Evolutionary conservation across 305 asterid genomes (phyloP), one percentile per base, ranked within the genome.

Genomic region (Fraxinus angustifolia): DNA sequence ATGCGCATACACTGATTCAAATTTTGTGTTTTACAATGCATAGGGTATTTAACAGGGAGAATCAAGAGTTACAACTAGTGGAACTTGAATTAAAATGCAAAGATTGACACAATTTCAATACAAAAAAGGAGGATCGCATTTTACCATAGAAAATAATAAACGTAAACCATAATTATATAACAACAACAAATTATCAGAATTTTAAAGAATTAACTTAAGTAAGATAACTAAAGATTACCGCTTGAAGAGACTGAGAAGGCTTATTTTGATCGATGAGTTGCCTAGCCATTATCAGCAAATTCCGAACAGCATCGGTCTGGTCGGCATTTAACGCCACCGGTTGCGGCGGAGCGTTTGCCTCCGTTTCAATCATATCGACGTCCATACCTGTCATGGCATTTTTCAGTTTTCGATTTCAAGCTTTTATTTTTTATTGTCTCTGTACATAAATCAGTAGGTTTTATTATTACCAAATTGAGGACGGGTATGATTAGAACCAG

Each of bases 231-330:
- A 82, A 78, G 8, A 2, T 87, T 87, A 93, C 98, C 91, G 90
- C 96, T 79, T 94, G 96, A 70, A 94, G 94, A 35, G 98, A 97
- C 83, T 94, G 94, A 75, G 97, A 88, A 77, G 98, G 97, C 82
- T 88, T 88, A 82, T 90, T 91, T 81, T 94, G 92, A 86, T 87
- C 84, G 84, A 94, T 77, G 78, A 93, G 90, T 35, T 87, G 94
- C 83, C 97, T 97, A 81, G 97, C 94, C 87, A 79, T 83, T 1
- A 87, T 6, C 10, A 94, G 95, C 83, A 93, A 80, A 70, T 80
- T 82, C 78, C 87, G 87, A 60, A 87, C 85, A 79, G 78, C 87
- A 35, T 85, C 92, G 78, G 80, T 56, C 7, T 85, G 88, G 79
- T 84, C 89, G n/a, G 91, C 67, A 80, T 33, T 79, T 35, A 82